Conservation (phyloP, 2,329 filamentous ascomycete genomes). For the Fusarium sp. region DNA sequence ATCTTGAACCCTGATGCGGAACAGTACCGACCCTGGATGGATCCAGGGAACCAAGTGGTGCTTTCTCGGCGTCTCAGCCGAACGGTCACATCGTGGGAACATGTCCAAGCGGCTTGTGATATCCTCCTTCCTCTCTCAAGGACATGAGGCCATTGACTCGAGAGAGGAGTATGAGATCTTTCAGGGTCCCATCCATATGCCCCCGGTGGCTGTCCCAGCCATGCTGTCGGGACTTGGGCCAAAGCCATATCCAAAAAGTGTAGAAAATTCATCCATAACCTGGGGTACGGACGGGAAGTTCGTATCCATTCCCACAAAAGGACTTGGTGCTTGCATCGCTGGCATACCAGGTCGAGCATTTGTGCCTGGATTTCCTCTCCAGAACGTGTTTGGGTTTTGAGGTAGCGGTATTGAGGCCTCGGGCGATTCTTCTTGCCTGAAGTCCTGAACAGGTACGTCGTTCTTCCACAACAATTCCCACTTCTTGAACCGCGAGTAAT, state of each 20-base stretch:
- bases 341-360: slow-evolving; percentile 44
- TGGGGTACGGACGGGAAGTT: slow-evolving; percentile 57
- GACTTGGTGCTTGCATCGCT: slow-evolving; percentile 50
- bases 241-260: slow-evolving; percentile 51
- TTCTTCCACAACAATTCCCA: slow-evolving; percentile 66
- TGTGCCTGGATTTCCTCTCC: slow-evolving; percentile 39
- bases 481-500: slow-evolving; percentile 65
- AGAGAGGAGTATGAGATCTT: not conserved
- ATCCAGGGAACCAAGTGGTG: not conserved
- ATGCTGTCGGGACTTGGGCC: slow-evolving; percentile 51
- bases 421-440: slow-evolving; percentile 43
- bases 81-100: not conserved
- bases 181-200: slow-evolving; percentile 50
- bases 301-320: slow-evolving; percentile 55
- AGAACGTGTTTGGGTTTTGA: slow-evolving; percentile 44
- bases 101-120: slow-evolving; percentile 2
- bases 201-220: slow-evolving; percentile 42
- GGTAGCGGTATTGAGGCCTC: slow-evolving; percentile 43
- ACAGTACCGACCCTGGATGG: not conserved
- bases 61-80: slow-evolving; percentile 10
- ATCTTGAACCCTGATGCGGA: not conserved
- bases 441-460: slow-evolving; percentile 48
- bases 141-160: slow-evolving; percentile 1
- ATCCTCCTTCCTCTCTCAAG: slow-evolving; percentile 20
- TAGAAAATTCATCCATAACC: slow-evolving; percentile 56